A percentile compares a stretch with the other conserved stretches of the same genome.
phyloP scores from a whole-genome alignment of 257 asterid species.

The Fraxinus pennsylvanica region DNA sequence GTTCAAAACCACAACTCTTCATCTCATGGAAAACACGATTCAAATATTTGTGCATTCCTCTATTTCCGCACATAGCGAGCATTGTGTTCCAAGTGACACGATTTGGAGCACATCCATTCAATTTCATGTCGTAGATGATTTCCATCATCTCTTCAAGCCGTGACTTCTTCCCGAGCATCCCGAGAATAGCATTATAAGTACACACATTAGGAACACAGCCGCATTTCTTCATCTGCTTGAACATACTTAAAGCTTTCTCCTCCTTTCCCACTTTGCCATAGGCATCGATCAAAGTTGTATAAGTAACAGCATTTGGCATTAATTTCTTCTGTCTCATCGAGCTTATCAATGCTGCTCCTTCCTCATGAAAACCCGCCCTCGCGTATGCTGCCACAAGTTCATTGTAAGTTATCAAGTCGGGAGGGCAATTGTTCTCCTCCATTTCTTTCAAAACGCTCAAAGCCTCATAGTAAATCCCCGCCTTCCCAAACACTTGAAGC shows the following conservation, averaged over 20 bases:
- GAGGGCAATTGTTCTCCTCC: constrained; percentile 87
- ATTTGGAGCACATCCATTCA: constrained; percentile 78
- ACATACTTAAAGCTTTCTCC: constrained; percentile 68
- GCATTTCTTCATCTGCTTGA: constrained; percentile 69
- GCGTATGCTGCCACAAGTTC: constrained; percentile 88
- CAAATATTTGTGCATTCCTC: constrained; percentile 77
- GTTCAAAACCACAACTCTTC: constrained; percentile 91
- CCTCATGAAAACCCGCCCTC: constrained; percentile 88
- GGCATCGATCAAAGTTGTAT: constrained; percentile 92
- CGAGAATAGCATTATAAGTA: constrained; percentile 81
- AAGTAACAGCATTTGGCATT: constrained; percentile 82
- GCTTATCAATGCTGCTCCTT: constrained; percentile 71
- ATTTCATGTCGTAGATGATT: constrained; percentile 71
- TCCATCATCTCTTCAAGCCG: constrained; percentile 82
- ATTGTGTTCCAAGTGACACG: constrained; percentile 90
- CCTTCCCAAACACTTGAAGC: constrained; percentile 90
- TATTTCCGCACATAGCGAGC: constrained; percentile 82
- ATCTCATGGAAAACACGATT: constrained; percentile 73
- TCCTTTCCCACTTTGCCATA: constrained; percentile 85
- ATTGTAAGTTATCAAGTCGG: constrained; percentile 85
- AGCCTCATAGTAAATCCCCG: constrained; percentile 80
- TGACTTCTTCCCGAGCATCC: constrained; percentile 88
- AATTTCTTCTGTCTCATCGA: constrained; percentile 79
- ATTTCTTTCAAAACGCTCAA: constrained; percentile 73
- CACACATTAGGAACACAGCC: constrained; percentile 97